Percentiles rank a stretch among this genome's conserved stretches.
Evolutionary conservation across 805 yeast genomes (phyloP).

Genomic region (Saccharomyces eubayanus): DNA sequence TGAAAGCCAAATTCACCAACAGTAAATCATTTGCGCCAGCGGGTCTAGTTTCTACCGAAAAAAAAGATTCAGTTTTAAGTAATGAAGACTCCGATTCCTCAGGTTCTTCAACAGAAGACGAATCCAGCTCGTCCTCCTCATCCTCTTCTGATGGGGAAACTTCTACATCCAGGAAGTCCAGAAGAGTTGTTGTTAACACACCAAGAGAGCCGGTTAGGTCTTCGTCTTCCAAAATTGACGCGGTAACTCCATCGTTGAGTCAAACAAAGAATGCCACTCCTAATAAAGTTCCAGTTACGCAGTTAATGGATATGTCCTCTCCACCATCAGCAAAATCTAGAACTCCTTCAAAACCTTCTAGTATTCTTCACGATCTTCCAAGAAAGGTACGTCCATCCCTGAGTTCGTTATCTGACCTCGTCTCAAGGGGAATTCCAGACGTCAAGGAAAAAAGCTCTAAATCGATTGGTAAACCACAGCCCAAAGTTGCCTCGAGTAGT

Average conservation of each 20-base stretch:
- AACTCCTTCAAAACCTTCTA: not conserved
- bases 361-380: constrained; percentile 15
- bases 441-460: constrained; percentile 41
- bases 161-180: constrained; percentile 23
- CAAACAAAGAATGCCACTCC: not conserved
- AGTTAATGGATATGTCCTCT: not conserved
- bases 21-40: constrained; percentile 11
- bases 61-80: not conserved
- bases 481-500: not conserved
- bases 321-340: constrained; percentile 1
- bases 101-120: not conserved
- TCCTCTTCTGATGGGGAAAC: constrained; percentile 10
- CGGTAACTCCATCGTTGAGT: too few species aligned
- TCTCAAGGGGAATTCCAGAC: constrained; percentile 59
- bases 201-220: constrained; percentile 33
- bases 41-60: constrained; percentile 3
- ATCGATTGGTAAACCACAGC: not conserved
- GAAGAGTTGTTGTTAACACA: constrained; percentile 40
- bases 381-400: constrained; percentile 35
- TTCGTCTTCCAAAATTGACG: not conserved
- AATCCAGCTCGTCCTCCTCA: constrained; percentile 7
- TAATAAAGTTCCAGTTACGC: not conserved
- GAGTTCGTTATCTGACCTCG: constrained; percentile 49
- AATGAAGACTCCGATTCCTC: not conserved
- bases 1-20: constrained; percentile 14